Evolutionary conservation across 1,284 basidiomycete genomes (phyloP).

Genomic region (Stygiomarasmius scandens): DNA sequence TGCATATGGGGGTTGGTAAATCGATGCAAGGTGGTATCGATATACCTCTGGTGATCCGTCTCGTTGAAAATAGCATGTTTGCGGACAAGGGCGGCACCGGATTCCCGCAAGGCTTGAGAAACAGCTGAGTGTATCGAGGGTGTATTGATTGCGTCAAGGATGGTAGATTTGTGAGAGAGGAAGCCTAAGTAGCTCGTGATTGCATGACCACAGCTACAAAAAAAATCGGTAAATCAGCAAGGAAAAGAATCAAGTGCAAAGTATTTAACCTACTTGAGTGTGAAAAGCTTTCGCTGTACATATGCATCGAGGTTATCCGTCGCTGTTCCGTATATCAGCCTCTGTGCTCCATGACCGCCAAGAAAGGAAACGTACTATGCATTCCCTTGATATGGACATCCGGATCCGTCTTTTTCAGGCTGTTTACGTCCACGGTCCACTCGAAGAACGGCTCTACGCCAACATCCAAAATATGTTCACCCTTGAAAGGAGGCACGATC

Average conservation of each 20-base stretch:
- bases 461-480: constrained; percentile 33
- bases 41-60: constrained; percentile 33
- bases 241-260: neutral
- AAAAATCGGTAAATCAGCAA: neutral
- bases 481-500: constrained; percentile 39
- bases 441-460: constrained; percentile 45
- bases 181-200: constrained; percentile 41
- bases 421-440: constrained; percentile 38
- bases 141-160: constrained; percentile 31
- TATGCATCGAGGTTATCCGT: constrained; percentile 34
- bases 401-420: constrained; percentile 26
- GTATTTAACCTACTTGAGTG: constrained; percentile 31
- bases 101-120: constrained; percentile 24
- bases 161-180: constrained; percentile 26
- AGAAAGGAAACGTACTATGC: constrained; percentile 25
- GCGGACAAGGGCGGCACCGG: constrained; percentile 25
- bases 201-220: constrained; percentile 35
- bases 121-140: constrained; percentile 20
- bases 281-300: constrained; percentile 45
- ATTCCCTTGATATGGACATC: constrained; percentile 35
- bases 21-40: constrained; percentile 35
- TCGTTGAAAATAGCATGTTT: constrained; percentile 22
- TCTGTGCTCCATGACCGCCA: neutral
- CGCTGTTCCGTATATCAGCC: neutral
- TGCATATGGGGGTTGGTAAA: constrained; percentile 38